Base-by-base conservation (phyloP, 1,284 basidiomycete species). In the Boletus mariae region DNA sequence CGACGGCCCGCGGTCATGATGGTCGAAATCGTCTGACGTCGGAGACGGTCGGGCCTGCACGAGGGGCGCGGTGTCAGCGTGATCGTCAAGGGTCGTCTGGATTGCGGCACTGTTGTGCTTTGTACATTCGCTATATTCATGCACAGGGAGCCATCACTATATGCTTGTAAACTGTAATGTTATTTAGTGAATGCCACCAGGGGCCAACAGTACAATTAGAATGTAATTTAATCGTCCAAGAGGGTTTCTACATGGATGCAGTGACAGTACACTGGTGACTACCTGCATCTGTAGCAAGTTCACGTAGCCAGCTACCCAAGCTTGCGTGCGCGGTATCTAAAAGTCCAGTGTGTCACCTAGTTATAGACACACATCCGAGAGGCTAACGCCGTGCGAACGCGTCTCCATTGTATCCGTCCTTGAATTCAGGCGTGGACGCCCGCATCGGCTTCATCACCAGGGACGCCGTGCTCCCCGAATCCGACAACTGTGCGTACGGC, bases 231-330 rank as follows among this genome's bases (percentile, higher is more conserved):
- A 32, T 25, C 29, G 45, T 23, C 32, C 31, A 34, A 15, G 29
- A 32, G 15, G 5, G 44, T 20, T 10, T 32, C 44, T 45, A 45
- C 44, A 23, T 3, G 38, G 38, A 40, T 23, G 41, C n/a, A 9
- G 42, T 11, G 42, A 44, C 25, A n/a, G 28, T 44, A 29, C 7
- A 6, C 26, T 20, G 20, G 20, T 20, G 20, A 20, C 20, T 20
- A 20, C 20, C 20, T 20, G 20, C 20, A 20, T 20, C n/a, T 15
- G 6, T 11, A 53, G 47, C 59, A 64, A 61, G 61, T 56, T 57
- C 57, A 38, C 52, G 60, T 69, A 71, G 69, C 66, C 69, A 55
- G 66, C 66, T 68, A 68, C 69, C 47, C 49, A 11, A 53, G 46
- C 56, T 61, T 64, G 64, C 53, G 34, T 53, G 34, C 37, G 49